Conservation (phyloP, 305 asterid species). For the Fraxinus sp. region DNA sequence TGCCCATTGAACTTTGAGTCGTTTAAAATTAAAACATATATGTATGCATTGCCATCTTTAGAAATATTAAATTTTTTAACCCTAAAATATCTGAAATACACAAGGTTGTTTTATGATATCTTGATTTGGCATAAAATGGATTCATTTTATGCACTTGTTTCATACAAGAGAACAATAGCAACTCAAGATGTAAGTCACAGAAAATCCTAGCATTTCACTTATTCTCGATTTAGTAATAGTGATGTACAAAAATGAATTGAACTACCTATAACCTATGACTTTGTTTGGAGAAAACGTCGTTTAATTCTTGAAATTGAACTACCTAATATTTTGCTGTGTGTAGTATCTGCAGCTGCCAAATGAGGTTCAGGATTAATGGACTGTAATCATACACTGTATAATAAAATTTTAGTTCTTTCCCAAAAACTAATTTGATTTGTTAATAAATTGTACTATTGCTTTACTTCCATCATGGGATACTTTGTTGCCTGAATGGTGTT, state of each 20-base stretch:
- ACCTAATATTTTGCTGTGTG: neutral
- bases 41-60: slow-evolving; percentile 3
- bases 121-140: neutral
- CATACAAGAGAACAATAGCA: neutral
- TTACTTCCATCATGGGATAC: neutral
- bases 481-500: neutral
- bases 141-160: neutral
- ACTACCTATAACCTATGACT: neutral
- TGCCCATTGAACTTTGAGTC: neutral
- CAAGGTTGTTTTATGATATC: neutral
- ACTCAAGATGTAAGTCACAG: neutral
- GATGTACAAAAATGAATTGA: neutral
- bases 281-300: neutral
- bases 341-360: neutral
- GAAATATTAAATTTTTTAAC: neutral
- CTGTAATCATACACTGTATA: neutral
- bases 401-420: neutral
- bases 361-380: neutral
- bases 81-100: neutral
- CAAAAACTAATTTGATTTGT: neutral
- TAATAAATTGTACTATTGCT: neutral
- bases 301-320: neutral
- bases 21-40: slow-evolving; percentile 1
- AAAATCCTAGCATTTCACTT: neutral
- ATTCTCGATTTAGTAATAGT: neutral